A percentile compares a stretch with the other conserved stretches of the same genome.
Evolutionary conservation across 495 filamentous ascomycete genomes (phyloP).

Genomic region (Staphylotrichum longicolle): DNA sequence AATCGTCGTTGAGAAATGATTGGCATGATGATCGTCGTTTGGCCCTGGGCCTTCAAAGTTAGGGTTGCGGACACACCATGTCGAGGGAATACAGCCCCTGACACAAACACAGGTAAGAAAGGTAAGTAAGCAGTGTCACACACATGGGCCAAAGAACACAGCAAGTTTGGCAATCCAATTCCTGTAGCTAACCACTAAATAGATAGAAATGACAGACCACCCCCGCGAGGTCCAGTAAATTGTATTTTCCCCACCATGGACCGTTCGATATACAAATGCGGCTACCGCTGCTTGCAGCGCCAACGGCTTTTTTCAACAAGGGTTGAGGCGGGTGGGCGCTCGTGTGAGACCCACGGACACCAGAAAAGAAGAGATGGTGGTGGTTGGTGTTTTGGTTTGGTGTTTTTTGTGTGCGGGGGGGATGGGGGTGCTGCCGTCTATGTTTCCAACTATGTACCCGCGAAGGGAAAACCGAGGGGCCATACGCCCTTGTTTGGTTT

Average conservation of each 20-base stretch:
- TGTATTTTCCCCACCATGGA: slow-evolving; percentile 13
- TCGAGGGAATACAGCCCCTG: no score
- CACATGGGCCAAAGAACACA: neutral
- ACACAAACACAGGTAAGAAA: neutral
- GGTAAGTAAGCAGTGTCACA: neutral
- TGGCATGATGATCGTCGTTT: neutral
- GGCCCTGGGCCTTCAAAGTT: no score
- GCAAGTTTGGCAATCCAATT: neutral
- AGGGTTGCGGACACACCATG: no score
- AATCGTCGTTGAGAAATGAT: neutral
- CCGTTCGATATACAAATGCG: slow-evolving; percentile 14
- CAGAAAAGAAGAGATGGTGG: slow-evolving; percentile 9
- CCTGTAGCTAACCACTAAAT: slow-evolving; percentile 2
- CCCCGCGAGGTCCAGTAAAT: slow-evolving; percentile 4
- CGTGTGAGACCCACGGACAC: neutral
- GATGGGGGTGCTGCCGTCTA: slow-evolving; percentile 14
- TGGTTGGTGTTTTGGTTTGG: slow-evolving; percentile 1
- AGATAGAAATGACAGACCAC: slow-evolving; percentile 7
- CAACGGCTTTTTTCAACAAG: neutral
- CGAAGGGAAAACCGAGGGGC: neutral
- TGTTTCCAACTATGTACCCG: slow-evolving; percentile 14
- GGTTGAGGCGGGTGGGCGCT: no score
- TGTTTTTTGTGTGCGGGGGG: slow-evolving; percentile 7
- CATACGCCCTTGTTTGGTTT: neutral
- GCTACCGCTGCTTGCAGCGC: slow-evolving; percentile 1